phyloP scores from a whole-genome alignment of 345 rosid genomes.

The Kernera saxatilis region DNA sequence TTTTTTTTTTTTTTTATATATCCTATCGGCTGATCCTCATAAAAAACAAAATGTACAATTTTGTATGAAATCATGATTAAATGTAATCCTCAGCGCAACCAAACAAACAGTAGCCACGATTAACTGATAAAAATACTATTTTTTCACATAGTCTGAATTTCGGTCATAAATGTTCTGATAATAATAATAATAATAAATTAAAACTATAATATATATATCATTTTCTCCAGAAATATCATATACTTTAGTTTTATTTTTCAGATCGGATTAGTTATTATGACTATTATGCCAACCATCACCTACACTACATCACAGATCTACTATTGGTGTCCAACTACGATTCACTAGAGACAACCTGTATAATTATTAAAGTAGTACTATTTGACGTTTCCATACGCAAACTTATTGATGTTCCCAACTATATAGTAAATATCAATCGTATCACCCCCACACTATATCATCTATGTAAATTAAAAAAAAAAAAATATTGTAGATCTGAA shows the following conservation, averaged over 20 bases:
- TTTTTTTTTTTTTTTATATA: too few species aligned
- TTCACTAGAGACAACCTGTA: slow-evolving; percentile 15
- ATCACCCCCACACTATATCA: background rate
- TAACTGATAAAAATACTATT: too few species aligned
- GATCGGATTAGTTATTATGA: background rate
- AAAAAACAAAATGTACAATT: background rate
- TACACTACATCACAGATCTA: background rate
- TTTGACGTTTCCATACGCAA: background rate
- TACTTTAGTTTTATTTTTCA: background rate
- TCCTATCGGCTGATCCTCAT: too few species aligned
- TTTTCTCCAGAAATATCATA: background rate
- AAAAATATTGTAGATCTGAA: background rate
- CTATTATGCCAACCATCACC: background rate
- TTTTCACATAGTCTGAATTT: too few species aligned
- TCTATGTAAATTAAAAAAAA: background rate
- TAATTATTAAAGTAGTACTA: background rate
- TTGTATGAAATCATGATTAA: background rate
- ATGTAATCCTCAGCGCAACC: too few species aligned
- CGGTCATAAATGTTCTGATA: background rate
- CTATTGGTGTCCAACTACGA: background rate
- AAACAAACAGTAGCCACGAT: too few species aligned
- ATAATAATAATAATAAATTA: background rate
- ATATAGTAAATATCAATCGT: background rate
- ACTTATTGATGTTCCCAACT: slow-evolving; percentile 11
- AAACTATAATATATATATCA: background rate